A percentile compares a stretch with the other conserved stretches of the same genome.
phyloP scores from a whole-genome alignment of 2,329 filamentous ascomycete genomes.

The Fusarium solani-melongenae region DNA sequence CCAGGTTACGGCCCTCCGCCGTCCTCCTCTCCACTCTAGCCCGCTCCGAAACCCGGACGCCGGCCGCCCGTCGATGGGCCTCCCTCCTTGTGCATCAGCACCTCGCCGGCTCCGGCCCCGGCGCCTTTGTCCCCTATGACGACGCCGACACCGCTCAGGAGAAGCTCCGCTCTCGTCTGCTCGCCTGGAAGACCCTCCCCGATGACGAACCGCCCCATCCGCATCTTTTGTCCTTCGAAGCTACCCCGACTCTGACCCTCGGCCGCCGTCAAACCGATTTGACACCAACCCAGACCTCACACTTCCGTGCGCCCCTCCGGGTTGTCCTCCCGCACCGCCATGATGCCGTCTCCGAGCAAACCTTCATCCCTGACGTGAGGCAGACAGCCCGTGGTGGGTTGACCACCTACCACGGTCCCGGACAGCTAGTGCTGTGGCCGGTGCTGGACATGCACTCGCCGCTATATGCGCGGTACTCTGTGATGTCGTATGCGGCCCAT shows the following conservation, averaged over 20 bases:
- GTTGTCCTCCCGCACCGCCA: slow-evolving; percentile 40
- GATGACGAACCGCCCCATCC: slow-evolving; percentile 64
- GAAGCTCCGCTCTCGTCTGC: slow-evolving; percentile 46
- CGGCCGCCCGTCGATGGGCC: slow-evolving; percentile 18
- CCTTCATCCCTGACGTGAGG: slow-evolving; percentile 68
- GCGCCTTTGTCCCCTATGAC: slow-evolving; percentile 46
- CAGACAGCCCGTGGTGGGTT: slow-evolving; percentile 86
- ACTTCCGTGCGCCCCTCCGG: slow-evolving; percentile 56
- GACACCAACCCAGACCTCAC: slow-evolving; percentile 55
- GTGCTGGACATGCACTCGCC: slow-evolving; percentile 80
- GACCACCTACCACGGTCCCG: slow-evolving; percentile 94
- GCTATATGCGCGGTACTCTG: slow-evolving; percentile 68
- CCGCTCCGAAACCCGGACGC: slow-evolving; percentile 15
- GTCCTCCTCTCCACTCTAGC: slow-evolving; percentile 24
- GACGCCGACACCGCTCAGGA: slow-evolving; percentile 48
- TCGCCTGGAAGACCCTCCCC: slow-evolving; percentile 49
- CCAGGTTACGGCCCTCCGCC: slow-evolving; percentile 15
- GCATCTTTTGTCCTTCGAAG: slow-evolving; percentile 84
- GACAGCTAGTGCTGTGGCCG: slow-evolving; percentile 92
- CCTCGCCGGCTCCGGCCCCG: slow-evolving; percentile 34
- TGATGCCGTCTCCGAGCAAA: slow-evolving; percentile 45
- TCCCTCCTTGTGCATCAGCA: slow-evolving; percentile 47
- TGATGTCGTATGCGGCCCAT: slow-evolving; percentile 80
- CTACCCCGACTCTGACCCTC: slow-evolving; percentile 86
- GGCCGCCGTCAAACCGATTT: slow-evolving; percentile 80